Evolutionary conservation across 75 land plant genomes (phyloP).

Genomic region (Pinus taeda): DNA sequence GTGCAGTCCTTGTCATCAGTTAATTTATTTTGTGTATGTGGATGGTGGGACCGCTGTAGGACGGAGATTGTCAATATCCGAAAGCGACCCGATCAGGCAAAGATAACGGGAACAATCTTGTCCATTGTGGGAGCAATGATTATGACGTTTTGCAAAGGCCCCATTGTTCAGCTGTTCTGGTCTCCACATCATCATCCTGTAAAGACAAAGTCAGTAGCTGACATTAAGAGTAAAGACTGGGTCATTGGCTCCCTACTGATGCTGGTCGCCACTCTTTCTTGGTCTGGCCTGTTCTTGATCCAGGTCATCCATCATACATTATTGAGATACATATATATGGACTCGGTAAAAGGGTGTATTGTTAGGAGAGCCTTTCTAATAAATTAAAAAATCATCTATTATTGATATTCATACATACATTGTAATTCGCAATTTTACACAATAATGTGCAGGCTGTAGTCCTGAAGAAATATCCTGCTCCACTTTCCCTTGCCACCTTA

Average conservation of each 20-base stretch:
- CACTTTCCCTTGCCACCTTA: constrained; percentile 40
- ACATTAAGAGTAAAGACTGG: constrained; percentile 6
- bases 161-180: constrained; percentile 24
- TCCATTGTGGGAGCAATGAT: constrained; percentile 43
- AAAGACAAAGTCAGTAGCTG: too few species aligned
- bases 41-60: background rate
- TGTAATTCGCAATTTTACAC: background rate
- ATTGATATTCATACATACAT: too few species aligned
- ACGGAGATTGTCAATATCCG: constrained; percentile 26
- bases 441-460: constrained; percentile 25
- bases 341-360: too few species aligned
- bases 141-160: constrained; percentile 55
- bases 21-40: too few species aligned
- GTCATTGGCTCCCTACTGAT: constrained; percentile 28
- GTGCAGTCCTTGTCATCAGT: too few species aligned
- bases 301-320: constrained; percentile 10
- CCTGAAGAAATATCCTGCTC: constrained; percentile 31
- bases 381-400: too few species aligned
- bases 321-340: too few species aligned
- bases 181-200: constrained; percentile 1
- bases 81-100: constrained; percentile 30
- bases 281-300: constrained; percentile 26
- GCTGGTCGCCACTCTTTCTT: constrained; percentile 12
- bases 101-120: constrained; percentile 32
- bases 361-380: too few species aligned